Evolutionary conservation across 2,329 filamentous ascomycete genomes (phyloP).

Genomic region (Pseudocercospora ulei): DNA sequence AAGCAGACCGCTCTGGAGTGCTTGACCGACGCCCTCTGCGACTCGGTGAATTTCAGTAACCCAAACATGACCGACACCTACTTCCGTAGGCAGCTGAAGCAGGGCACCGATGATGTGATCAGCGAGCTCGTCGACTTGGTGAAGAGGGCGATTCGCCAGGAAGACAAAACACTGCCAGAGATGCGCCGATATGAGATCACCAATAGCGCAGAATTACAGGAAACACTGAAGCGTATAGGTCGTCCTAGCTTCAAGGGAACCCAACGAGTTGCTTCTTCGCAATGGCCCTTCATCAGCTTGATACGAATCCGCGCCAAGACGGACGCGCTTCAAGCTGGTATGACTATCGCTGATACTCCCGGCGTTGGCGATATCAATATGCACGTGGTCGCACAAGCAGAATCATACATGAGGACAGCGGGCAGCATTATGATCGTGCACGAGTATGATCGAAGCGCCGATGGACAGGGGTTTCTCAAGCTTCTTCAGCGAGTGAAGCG

Average conservation of each 20-base stretch:
- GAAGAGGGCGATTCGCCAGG: neutral
- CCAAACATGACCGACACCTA: conserved; percentile 1
- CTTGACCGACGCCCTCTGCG: conserved; percentile 8
- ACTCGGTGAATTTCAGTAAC: conserved; percentile 4
- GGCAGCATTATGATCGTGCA: conserved; percentile 10
- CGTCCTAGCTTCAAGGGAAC: neutral
- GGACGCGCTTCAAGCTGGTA: conserved; percentile 16
- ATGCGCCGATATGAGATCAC: neutral
- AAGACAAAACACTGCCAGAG: neutral
- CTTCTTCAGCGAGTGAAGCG: neutral
- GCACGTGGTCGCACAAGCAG: conserved; percentile 15
- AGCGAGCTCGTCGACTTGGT: neutral
- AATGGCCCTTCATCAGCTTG: conserved; percentile 21
- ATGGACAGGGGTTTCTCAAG: neutral
- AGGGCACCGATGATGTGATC: neutral
- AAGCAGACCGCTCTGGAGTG: conserved; percentile 9
- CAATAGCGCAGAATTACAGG: neutral
- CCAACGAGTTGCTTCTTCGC: conserved; percentile 4
- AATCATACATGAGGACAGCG: conserved; percentile 14
- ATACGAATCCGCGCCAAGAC: conserved; percentile 11
- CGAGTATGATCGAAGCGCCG: conserved; percentile 3
- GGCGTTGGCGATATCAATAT: conserved; percentile 20
- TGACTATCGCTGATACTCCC: conserved; percentile 19
- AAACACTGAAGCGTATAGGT: conserved; percentile 6
- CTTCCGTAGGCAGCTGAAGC: neutral